Conservation (phyloP, 257 asterid genomes). For the Ilex asprella region DNA sequence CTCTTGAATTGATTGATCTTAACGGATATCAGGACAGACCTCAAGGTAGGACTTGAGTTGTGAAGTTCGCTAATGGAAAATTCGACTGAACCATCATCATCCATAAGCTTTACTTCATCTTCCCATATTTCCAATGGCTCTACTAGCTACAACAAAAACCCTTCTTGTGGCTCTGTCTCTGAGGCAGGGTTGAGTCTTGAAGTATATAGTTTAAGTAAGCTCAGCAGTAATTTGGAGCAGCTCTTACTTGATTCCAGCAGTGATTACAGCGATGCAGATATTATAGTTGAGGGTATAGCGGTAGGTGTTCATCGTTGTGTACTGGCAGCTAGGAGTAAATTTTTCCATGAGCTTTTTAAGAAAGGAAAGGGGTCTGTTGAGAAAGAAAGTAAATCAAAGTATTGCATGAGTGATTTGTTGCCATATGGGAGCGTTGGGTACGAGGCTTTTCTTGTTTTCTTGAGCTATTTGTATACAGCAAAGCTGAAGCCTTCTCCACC, state of each 20-base stretch:
- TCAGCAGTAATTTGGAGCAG: slow-evolving; percentile 10
- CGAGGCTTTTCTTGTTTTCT: slow-evolving; percentile 47
- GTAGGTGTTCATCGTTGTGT: slow-evolving; percentile 60
- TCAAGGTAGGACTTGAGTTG: no score
- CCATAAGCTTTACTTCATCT: slow-evolving; percentile 50
- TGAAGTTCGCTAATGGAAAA: slow-evolving; percentile 29
- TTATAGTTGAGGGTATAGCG: slow-evolving; percentile 41
- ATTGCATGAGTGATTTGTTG: slow-evolving; percentile 35
- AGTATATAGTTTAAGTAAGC: slow-evolving; percentile 17
- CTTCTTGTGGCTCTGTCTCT: slow-evolving; percentile 20
- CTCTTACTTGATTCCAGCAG: slow-evolving; percentile 34
- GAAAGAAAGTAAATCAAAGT: slow-evolving; percentile 39
- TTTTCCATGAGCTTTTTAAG: slow-evolving; percentile 37
- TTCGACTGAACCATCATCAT: slow-evolving; percentile 56
- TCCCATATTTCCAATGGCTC: slow-evolving; percentile 48
- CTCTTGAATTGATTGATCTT: slow-evolving; percentile 3
- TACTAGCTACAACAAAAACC: slow-evolving; percentile 14
- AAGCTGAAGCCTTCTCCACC: slow-evolving; percentile 50
- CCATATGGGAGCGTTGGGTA: slow-evolving; percentile 63
- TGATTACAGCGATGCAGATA: slow-evolving; percentile 50
- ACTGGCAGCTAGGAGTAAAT: slow-evolving; percentile 57
- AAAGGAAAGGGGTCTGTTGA: slow-evolving; percentile 28
- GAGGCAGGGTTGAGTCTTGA: slow-evolving; percentile 31
- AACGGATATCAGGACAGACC: slow-evolving; percentile 4
- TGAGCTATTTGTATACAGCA: slow-evolving; percentile 64